Percentiles rank a stretch among this genome's conserved stretches.
Conservation (phyloP, 306 rosid genomes). For the Trifolium subterraneum region DNA sequence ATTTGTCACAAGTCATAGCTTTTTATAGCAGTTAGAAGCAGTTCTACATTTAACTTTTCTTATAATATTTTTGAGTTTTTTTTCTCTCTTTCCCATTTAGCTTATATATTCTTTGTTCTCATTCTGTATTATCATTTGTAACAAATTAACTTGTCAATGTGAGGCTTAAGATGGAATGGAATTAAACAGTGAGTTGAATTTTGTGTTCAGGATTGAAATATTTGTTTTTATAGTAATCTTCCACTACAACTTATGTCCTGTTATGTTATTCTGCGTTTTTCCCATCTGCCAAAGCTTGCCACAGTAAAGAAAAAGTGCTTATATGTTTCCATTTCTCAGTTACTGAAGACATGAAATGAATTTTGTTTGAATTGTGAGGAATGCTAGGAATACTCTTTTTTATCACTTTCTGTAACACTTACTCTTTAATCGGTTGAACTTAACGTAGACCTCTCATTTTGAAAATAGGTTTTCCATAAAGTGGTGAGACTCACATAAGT, state of each 20-base stretch:
- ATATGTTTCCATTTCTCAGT: no score
- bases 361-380: no score
- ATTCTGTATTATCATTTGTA: slow-evolving; percentile 39
- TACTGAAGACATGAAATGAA: no score
- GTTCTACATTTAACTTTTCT: slow-evolving; percentile 17
- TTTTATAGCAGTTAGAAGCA: slow-evolving; percentile 41
- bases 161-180: slow-evolving; percentile 5
- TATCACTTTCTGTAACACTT: no score
- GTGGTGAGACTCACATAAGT: no score
- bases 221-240: slow-evolving; percentile 1
- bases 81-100: neutral
- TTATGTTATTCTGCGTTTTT: no score
- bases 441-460: no score
- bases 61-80: neutral
- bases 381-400: no score
- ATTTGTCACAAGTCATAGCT: slow-evolving; percentile 72
- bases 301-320: no score
- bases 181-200: slow-evolving; percentile 9
- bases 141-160: slow-evolving; percentile 38
- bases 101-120: slow-evolving; percentile 41
- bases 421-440: no score
- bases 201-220: neutral
- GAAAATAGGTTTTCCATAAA: no score
- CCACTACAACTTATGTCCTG: neutral
- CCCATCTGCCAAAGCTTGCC: no score